A percentile compares a stretch with the other conserved stretches of the same genome.
Evolutionary conservation across 2,329 filamentous ascomycete genomes (phyloP).

Genomic region (Didymella pomorum): DNA sequence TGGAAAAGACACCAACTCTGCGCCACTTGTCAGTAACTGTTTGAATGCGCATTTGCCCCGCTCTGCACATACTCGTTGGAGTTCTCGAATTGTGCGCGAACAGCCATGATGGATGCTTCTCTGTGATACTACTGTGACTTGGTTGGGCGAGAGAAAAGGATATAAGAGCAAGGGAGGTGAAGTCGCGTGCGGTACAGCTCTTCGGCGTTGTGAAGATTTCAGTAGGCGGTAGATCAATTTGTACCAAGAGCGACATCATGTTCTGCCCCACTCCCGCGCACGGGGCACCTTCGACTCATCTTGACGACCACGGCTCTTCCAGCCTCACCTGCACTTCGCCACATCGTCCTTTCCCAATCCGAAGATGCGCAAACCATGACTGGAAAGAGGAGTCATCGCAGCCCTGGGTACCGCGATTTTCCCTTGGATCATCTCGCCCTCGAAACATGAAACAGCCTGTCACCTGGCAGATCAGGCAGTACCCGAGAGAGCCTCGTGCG

Average conservation of each 20-base stretch:
- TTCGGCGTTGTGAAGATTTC: slow-evolving; percentile 32
- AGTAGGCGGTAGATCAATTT: slow-evolving; percentile 36
- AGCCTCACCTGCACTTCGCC: slow-evolving; percentile 20
- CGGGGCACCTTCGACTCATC: slow-evolving; percentile 39
- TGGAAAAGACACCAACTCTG: slow-evolving; percentile 95
- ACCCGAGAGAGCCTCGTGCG: slow-evolving; percentile 24
- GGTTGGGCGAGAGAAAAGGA: slow-evolving; percentile 2
- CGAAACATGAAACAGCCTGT: slow-evolving; percentile 22
- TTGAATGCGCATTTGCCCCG: slow-evolving; percentile 6
- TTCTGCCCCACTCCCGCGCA: slow-evolving; percentile 29
- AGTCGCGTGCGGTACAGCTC: slow-evolving; percentile 23
- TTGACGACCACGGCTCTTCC: slow-evolving; percentile 23
- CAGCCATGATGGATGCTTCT: slow-evolving; percentile 55
- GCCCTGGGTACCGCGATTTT: neutral
- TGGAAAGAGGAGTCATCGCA: slow-evolving; percentile 14
- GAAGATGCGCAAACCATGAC: slow-evolving; percentile 11
- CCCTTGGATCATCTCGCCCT: slow-evolving; percentile 8
- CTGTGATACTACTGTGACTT: slow-evolving; percentile 5
- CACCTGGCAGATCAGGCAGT: slow-evolving; percentile 24
- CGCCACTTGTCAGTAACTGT: slow-evolving; percentile 26
- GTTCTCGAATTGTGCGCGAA: slow-evolving; percentile 78
- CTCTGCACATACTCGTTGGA: slow-evolving; percentile 76
- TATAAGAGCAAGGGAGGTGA: slow-evolving; percentile 1
- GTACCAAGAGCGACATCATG: slow-evolving; percentile 35
- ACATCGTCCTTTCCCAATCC: slow-evolving; percentile 9